Conservation (phyloP, 1,284 basidiomycete genomes). For the Prillingera fragicola region DNA sequence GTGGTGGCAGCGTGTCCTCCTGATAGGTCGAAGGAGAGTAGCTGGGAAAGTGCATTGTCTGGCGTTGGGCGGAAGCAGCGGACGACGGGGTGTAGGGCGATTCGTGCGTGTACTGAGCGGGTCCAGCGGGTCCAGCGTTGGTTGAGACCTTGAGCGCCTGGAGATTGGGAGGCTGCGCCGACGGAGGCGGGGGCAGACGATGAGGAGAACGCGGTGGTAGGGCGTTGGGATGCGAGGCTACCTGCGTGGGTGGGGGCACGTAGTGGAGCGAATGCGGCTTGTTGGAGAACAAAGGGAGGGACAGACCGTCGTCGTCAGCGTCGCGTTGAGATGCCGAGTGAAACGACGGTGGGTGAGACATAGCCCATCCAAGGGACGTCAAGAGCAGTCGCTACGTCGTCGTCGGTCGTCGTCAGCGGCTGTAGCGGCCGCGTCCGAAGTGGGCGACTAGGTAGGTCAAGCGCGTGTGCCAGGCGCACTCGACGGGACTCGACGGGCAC, state of each 20-base stretch:
- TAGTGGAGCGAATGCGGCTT: slow-evolving; percentile 1
- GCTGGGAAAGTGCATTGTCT: slow-evolving; percentile 16
- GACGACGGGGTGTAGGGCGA: slow-evolving; percentile 1
- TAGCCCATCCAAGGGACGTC: slow-evolving; percentile 10
- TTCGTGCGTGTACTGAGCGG: slow-evolving; percentile 4
- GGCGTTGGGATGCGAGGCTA: slow-evolving; percentile 6
- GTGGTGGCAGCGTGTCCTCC: slow-evolving; percentile 18
- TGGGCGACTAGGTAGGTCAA: too few relatives aligned
- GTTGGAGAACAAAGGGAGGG: slow-evolving; percentile 36
- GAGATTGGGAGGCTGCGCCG: slow-evolving; percentile 4
- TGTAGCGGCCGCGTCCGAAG: too few relatives aligned
- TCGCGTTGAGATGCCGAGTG: slow-evolving; percentile 22
- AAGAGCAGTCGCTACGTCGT: too few relatives aligned
- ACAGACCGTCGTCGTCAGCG: slow-evolving; percentile 23
- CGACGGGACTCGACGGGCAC: too few relatives aligned
- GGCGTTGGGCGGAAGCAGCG: slow-evolving; percentile 5
- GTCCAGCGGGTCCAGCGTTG: not conserved
- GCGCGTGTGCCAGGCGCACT: too few relatives aligned
- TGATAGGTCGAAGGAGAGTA: slow-evolving; percentile 16
- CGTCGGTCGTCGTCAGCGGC: too few relatives aligned
- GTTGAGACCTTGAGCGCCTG: not conserved
- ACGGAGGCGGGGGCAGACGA: slow-evolving; percentile 8
- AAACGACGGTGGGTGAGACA: slow-evolving; percentile 39
- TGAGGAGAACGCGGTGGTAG: slow-evolving; percentile 14
- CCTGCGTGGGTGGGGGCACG: not conserved